Evolutionary conservation across 225 moss, liverwort and hornwort genomes (phyloP).

Genomic region (Pseudoscleropodium purum): DNA sequence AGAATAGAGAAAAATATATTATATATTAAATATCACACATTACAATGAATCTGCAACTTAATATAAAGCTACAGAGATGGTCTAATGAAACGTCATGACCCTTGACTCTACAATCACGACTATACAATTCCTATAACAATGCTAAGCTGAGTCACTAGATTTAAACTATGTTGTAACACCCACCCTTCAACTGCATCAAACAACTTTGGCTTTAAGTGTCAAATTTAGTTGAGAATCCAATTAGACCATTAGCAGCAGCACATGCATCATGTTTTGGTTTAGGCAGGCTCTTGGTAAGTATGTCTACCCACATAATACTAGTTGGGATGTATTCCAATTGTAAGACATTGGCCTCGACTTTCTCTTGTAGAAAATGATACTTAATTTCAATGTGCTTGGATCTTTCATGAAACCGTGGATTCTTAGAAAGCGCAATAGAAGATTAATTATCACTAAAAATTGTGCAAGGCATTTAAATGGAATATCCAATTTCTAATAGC

Average conservation of each 20-base stretch:
- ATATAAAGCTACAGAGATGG: no score
- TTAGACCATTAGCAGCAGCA: not conserved
- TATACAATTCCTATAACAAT: not conserved
- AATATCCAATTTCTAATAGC: not conserved
- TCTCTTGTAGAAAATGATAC: not conserved
- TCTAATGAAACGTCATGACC: not conserved
- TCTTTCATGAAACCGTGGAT: not conserved
- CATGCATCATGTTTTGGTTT: not conserved
- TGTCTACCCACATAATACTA: not conserved
- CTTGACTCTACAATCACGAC: not conserved
- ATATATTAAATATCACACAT: no score
- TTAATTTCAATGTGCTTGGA: not conserved
- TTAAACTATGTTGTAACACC: not conserved
- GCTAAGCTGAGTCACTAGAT: not conserved
- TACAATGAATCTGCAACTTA: no score
- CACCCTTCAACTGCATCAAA: not conserved
- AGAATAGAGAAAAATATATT: no score
- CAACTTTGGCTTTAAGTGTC: not conserved
- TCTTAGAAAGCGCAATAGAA: not conserved
- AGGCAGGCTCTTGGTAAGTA: not conserved
- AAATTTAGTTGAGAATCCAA: not conserved
- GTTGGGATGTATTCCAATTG: not conserved
- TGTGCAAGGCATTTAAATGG: not conserved
- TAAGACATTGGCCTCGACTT: not conserved
- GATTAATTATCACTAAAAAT: not conserved